Evolutionary conservation across 495 filamentous ascomycete genomes (phyloP), one percentile per base, ranked within the genome.

Genomic region (Cercophora scortea): DNA sequence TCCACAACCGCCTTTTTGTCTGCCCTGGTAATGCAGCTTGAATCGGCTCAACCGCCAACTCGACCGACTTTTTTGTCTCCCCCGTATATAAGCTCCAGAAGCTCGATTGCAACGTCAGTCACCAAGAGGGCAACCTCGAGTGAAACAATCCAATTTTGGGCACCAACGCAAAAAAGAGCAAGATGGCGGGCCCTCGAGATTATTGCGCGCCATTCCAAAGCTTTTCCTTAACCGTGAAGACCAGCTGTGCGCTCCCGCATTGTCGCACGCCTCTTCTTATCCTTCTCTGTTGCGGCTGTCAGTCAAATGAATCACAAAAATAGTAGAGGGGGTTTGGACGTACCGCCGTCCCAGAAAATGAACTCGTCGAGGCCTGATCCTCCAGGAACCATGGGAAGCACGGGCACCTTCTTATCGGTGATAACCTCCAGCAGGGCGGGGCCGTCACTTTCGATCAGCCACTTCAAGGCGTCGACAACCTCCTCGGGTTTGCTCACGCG

Each of bases 321-420:
- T 12, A 16, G 13, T 7, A 15, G 39, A 25, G 32, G 42, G 13
- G 45, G 25, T 25, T 25, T 25, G 25, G 32, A 68, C 70, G 50
- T 62, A 90, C 88, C 82, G 78, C 81, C 76, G 67, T 98, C 92
- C 68, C 89, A 98, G 16, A 91, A 77, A 62, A 96, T 72, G 74
- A 97, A 95, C 71, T 98, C 94, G 64, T 97, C 89, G 57, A 98
- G 76, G 53, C 77, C 94, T 53, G 76, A 82, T 33, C 94, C 93
- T 33, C 79, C 83, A 18, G 91, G 90, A 45, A 98, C 93, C 93
- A 97, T 97, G 16, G 93, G 93, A 48, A 98, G 73, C 13, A 98
- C 94, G 42, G 94, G 91, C n/a, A 97, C 88, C 81, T 96, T 96
- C 79, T 95, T 90, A 55, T 81, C 77, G 6, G 78, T 80, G 11